Evolutionary conservation across 106 monocot genomes (phyloP).

Genomic region (Acorus gramineus): DNA sequence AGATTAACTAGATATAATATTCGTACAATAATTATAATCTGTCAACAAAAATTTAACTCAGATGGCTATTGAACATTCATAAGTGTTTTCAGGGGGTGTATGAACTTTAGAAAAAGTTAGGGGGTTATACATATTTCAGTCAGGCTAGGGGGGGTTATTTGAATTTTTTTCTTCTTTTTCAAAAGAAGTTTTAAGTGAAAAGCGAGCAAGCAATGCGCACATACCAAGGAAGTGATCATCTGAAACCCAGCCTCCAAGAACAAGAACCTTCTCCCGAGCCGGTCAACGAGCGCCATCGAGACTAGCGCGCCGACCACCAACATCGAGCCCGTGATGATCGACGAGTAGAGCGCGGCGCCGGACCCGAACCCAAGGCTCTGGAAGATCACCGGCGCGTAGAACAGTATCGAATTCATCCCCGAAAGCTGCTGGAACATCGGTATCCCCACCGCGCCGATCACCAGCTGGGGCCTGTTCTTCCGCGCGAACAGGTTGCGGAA

Average conservation of each 20-base stretch:
- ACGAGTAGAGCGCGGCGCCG: constrained; percentile 35
- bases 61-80: too few relatives aligned
- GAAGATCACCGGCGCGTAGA: constrained; percentile 46
- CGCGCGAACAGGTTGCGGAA: constrained; percentile 37
- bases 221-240: constrained; percentile 42
- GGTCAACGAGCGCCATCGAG: constrained; percentile 31
- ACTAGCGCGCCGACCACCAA: constrained; percentile 32
- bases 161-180: too few relatives aligned
- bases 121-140: too few relatives aligned
- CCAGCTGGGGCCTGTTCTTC: constrained; percentile 34
- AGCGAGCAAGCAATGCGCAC: background rate
- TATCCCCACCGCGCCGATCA: constrained; percentile 42
- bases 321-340: constrained; percentile 37
- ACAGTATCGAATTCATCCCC: constrained; percentile 45
- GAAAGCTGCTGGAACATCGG: constrained; percentile 52
- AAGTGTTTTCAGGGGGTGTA: too few relatives aligned
- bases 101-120: too few relatives aligned
- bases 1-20: too few relatives aligned
- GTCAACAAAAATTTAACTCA: too few relatives aligned
- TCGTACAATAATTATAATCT: too few relatives aligned
- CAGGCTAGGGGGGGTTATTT: too few relatives aligned
- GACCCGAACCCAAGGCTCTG: constrained; percentile 51
- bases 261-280: constrained; percentile 36
- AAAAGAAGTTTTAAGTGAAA: too few relatives aligned
- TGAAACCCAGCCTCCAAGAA: constrained; percentile 48